Evolutionary conservation across 164 flowering plant genomes (phyloP), one percentile per base, ranked within the genome.

Genomic region (Vitis riparia): DNA sequence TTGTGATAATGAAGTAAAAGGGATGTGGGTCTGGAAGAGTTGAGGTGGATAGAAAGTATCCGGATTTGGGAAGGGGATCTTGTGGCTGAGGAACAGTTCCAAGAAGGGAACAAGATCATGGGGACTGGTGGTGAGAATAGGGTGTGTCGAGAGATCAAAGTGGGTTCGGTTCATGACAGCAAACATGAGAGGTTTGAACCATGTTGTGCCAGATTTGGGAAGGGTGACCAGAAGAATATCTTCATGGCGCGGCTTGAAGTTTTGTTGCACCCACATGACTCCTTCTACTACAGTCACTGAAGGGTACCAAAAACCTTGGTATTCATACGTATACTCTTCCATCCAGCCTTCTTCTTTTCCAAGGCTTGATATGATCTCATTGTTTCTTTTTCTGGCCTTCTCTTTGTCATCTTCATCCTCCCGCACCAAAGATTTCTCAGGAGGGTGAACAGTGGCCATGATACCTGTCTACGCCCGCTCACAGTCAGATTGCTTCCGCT

Each of bases 201-300:
- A 66, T 11, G 59, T 66, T 19, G 68, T 53, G 58, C 49, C 59
- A 2, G 59, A 27, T 66, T 66, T 51, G 11, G 68, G 68, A 12
- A 13, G 7, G 13, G 68, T 11, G 48, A 30, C 49, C 11, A 66
- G 32, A 9, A 29, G 4, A 11, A 53, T 5, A 13, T 66, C 68
- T 5, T 15, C 30, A 23, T 13, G 12, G 5, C 5, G 16, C 2
- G 68, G 47, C 13, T 51, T 8, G 32, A 66, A 66, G 49, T 66
- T 58, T 23, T 53, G 30, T n/a, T 66, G 59, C 44, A 3, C 44
- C 44, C 44, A 37, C 44, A 37, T 37, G 6, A 37, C 44, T 37
- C 44, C 44, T 37, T 37, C 44, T 0, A 37, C 44, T 3, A 3
- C 5, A 37, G 5, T 6, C 44, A 37, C 44, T 37, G 44, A 37